A percentile compares a stretch with the other conserved stretches of the same genome.
These are phyloP conservation scores for Fusarium sp. DNA, from an alignment of 2,329 filamentous ascomycete genomes.

Conservation along the genomic window DNA sequence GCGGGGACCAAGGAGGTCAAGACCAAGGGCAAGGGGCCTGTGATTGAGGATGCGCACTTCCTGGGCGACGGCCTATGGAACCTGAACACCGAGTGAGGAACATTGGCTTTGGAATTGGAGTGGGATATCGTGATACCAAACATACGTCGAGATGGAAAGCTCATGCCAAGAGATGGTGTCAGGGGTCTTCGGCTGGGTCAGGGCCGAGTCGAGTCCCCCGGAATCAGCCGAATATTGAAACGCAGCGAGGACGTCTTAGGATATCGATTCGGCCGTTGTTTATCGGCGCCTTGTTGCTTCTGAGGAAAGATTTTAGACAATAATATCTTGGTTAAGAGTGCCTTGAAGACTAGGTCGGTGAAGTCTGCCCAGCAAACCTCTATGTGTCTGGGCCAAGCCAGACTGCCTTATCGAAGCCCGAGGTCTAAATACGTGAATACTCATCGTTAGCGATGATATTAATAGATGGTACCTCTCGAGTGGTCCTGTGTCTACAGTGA, in stretches of 20 bases:
- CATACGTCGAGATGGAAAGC: conserved; percentile 5
- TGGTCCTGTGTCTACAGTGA: neutral
- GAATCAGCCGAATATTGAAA: neutral
- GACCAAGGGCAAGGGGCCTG: conserved; percentile 92
- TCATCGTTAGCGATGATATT: neutral
- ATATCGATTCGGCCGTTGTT: neutral
- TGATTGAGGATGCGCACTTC: conserved; percentile 94
- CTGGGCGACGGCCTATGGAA: conserved; percentile 95
- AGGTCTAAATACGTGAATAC: neutral
- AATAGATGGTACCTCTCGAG: neutral
- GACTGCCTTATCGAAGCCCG: neutral
- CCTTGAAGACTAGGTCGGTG: neutral
- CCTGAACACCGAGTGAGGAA: conserved; percentile 59
- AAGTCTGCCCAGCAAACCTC: neutral
- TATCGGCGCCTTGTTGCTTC: neutral
- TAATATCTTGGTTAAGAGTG: neutral
- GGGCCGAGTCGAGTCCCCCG: neutral
- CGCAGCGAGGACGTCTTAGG: neutral
- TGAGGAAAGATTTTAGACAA: neutral
- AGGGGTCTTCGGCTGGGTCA: neutral
- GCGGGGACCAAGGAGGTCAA: conserved; percentile 92
- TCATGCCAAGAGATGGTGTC: neutral
- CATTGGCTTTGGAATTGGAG: neutral
- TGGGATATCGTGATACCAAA: conserved; percentile 37
- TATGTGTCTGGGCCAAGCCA: neutral